Percentiles rank a stretch among this genome's conserved stretches.
Evolutionary conservation across 306 rosid species (phyloP).

Genomic region (Dicorynia guianensis): DNA sequence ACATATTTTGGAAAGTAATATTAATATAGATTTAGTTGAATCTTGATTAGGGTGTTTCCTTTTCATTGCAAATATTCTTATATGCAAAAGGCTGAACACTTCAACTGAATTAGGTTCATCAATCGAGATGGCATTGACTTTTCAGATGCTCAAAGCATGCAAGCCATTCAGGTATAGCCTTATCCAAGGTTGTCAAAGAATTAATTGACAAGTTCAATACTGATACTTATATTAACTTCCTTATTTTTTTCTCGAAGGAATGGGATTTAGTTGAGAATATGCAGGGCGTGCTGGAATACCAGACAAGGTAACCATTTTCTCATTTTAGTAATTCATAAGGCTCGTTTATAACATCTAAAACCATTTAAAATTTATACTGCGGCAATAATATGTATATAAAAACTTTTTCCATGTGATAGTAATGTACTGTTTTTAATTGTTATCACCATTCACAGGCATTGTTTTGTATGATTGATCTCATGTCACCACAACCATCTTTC

Average conservation of each 20-base stretch:
- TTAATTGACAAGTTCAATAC: conserved; percentile 40
- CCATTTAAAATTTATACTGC: not conserved
- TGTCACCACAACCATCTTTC: conserved; percentile 1
- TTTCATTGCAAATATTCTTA: conserved; percentile 23
- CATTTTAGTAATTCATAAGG: conserved; percentile 22
- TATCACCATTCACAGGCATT: not conserved
- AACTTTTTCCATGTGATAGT: conserved; percentile 18
- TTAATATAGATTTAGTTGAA: conserved; percentile 12
- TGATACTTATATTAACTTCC: conserved; percentile 33
- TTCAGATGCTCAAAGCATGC: conserved; percentile 97
- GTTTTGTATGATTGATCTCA: conserved; percentile 11
- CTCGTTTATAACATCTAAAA: conserved; percentile 3
- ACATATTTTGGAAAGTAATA: conserved; percentile 8
- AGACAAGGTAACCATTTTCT: conserved; percentile 78
- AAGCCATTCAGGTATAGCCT: conserved; percentile 85
- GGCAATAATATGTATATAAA: not conserved
- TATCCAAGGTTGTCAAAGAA: conserved; percentile 32
- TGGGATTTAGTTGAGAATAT: conserved; percentile 97
- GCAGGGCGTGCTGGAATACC: conserved; percentile 96
- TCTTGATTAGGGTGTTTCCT: not conserved
- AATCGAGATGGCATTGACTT: conserved; percentile 97
- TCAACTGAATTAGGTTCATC: conserved; percentile 71
- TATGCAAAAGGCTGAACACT: conserved; percentile 32
- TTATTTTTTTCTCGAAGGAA: conserved; percentile 63
- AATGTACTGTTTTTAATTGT: conserved; percentile 13